phyloP scores from a whole-genome alignment of 2,329 filamentous ascomycete genomes.

The Microcera coccophila region DNA sequence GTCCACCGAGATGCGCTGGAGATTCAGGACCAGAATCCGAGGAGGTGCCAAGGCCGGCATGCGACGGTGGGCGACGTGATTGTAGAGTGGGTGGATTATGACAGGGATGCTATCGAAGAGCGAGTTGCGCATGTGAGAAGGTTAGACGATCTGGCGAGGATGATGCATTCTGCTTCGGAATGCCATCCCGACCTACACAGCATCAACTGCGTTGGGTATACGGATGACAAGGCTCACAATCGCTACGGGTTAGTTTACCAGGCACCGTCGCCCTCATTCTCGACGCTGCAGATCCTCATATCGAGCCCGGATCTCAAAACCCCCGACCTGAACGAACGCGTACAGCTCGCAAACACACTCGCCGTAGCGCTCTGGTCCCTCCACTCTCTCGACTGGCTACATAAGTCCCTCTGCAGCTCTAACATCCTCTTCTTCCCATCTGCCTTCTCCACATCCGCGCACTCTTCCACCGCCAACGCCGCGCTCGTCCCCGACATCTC shows the following conservation, averaged over 20 bases:
- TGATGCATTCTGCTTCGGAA: slow-evolving; percentile 44
- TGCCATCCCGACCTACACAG: slow-evolving; percentile 45
- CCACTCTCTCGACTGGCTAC: slow-evolving; percentile 53
- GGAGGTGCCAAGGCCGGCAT: slow-evolving; percentile 33
- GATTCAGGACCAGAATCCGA: slow-evolving; percentile 13
- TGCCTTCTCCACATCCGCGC: slow-evolving; percentile 32
- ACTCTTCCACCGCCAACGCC: slow-evolving; percentile 33
- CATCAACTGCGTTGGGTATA: slow-evolving; percentile 46
- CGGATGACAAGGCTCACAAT: slow-evolving; percentile 35
- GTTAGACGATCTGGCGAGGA: slow-evolving; percentile 44
- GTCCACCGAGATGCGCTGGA: slow-evolving; percentile 33
- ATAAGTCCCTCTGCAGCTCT: slow-evolving; percentile 52
- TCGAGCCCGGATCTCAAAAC: slow-evolving; percentile 38
- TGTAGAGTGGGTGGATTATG: slow-evolving; percentile 46
- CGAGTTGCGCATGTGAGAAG: slow-evolving; percentile 42
- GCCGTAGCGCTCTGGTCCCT: slow-evolving; percentile 46
- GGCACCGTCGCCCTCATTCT: slow-evolving; percentile 34
- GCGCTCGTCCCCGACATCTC: slow-evolving; percentile 39
- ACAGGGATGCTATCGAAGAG: slow-evolving; percentile 39
- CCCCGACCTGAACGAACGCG: slow-evolving; percentile 42
- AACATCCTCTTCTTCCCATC: slow-evolving; percentile 54
- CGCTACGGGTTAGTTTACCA: slow-evolving; percentile 45
- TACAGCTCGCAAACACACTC: slow-evolving; percentile 40
- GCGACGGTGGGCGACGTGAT: slow-evolving; percentile 35
- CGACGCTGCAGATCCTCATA: slow-evolving; percentile 40